Conservation (phyloP, 208 protist genomes). For the Trypanosoma congolense region DNA sequence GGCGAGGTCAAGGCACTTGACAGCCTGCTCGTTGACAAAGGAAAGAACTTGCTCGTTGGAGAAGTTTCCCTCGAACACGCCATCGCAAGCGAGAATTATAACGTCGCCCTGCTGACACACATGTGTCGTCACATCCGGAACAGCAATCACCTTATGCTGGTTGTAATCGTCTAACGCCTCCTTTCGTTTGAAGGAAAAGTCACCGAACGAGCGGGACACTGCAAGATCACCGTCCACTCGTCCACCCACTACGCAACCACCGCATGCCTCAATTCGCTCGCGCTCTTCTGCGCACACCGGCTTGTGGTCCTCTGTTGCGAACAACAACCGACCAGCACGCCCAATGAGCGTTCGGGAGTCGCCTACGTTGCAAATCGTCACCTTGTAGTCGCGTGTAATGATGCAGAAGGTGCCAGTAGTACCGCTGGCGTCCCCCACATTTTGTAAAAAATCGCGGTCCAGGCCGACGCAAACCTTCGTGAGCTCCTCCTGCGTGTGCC, state of each 20-base stretch:
- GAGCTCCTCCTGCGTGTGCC: conserved; percentile 50
- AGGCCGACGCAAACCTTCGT: conserved; percentile 69
- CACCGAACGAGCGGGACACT: conserved; percentile 92
- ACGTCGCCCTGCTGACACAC: conserved; percentile 67
- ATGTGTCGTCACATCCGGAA: conserved; percentile 74
- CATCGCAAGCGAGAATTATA: conserved; percentile 86
- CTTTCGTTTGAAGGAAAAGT: conserved; percentile 84
- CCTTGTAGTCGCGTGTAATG: conserved; percentile 39
- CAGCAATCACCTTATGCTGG: conserved; percentile 83
- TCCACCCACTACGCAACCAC: conserved; percentile 79
- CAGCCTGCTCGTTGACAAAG: conserved; percentile 66
- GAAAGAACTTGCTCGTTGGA: conserved; percentile 74
- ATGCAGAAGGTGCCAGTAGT: conserved; percentile 82
- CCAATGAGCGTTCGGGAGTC: conserved; percentile 86
- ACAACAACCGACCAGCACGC: conserved; percentile 54
- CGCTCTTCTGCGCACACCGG: conserved; percentile 61
- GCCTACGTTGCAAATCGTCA: conserved; percentile 85
- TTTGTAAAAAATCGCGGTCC: conserved; percentile 64
- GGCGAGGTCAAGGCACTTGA: conserved; percentile 62
- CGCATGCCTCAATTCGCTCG: conserved; percentile 80
- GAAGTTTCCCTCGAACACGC: conserved; percentile 89
- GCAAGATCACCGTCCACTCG: conserved; percentile 92
- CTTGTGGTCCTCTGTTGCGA: conserved; percentile 90
- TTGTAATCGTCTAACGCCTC: conserved; percentile 47
- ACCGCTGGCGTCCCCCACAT: conserved; percentile 54